Percentiles rank a stretch among this genome's conserved stretches.
Conservation (phyloP, 164 flowering plant species). For the Akebia trifoliata region DNA sequence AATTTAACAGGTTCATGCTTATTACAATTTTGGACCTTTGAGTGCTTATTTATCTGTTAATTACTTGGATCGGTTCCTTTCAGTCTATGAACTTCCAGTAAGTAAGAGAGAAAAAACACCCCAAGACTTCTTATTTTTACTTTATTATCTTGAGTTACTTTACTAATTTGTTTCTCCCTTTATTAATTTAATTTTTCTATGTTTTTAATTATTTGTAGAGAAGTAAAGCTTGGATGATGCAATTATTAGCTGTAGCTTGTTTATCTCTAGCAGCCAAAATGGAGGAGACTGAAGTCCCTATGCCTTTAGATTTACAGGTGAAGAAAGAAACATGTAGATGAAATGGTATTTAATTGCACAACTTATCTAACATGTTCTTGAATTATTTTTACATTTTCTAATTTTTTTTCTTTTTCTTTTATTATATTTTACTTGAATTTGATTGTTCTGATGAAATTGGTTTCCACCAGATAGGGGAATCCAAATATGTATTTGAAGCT, state of each 20-base stretch:
- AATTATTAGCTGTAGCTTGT: slow-evolving; percentile 71
- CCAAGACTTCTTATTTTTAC: not conserved
- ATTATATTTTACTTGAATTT: not conserved
- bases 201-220: slow-evolving; percentile 34
- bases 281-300: slow-evolving; percentile 78
- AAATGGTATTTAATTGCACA: slow-evolving; percentile 13
- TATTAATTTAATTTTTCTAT: too few relatives aligned
- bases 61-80: slow-evolving; percentile 87
- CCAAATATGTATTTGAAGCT: slow-evolving; percentile 66
- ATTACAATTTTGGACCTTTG: slow-evolving; percentile 70
- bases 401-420: too few relatives aligned
- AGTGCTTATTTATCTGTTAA: slow-evolving; percentile 62
- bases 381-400: not conserved
- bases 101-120: too few relatives aligned
- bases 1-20: slow-evolving; percentile 51
- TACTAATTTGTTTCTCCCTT: not conserved
- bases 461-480: slow-evolving; percentile 48
- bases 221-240: slow-evolving; percentile 74
- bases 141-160: not conserved
- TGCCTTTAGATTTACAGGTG: slow-evolving; percentile 74
- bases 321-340: slow-evolving; percentile 5
- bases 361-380: not conserved
- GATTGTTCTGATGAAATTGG: not conserved
- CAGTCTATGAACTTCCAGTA: slow-evolving; percentile 73
- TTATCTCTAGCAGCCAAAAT: slow-evolving; percentile 83